These are phyloP conservation scores for Kitagawia praeruptora DNA, from an alignment of 129 eudicot genomes.

Conservation along the genomic window DNA sequence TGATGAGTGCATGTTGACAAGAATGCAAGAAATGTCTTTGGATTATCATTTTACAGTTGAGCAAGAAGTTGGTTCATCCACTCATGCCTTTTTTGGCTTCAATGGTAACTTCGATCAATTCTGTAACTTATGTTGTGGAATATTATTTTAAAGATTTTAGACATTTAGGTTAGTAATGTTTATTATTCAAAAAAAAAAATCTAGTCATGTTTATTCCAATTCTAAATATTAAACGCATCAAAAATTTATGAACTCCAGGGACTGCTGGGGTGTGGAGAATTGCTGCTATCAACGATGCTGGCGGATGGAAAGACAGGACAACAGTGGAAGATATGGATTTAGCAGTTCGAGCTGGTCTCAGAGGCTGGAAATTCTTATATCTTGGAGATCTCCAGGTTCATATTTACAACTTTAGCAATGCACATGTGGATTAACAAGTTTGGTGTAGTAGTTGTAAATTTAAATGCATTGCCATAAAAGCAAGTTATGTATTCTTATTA, in stretches of 20 bases:
- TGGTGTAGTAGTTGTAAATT: not conserved
- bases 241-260: slow-evolving; percentile 27
- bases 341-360: slow-evolving; percentile 78
- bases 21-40: slow-evolving; percentile 93
- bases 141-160: not conserved
- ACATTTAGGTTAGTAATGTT: not conserved
- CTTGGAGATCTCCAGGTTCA: slow-evolving; percentile 61
- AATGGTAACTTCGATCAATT: slow-evolving; percentile 35
- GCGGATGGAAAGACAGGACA: slow-evolving; percentile 92
- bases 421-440: not conserved
- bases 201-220: not conserved
- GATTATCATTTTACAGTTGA: slow-evolving; percentile 82
- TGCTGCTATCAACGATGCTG: slow-evolving; percentile 71
- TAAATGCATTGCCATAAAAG: not conserved
- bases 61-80: slow-evolving; percentile 85
- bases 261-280: slow-evolving; percentile 96
- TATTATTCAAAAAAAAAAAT: no score
- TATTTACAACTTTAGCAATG: no score
- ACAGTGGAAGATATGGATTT: slow-evolving; percentile 93
- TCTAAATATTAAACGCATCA: not conserved
- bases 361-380: slow-evolving; percentile 82
- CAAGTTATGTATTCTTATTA: not conserved
- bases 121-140: not conserved
- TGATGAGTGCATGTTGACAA: slow-evolving; percentile 83
- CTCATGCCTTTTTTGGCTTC: slow-evolving; percentile 69